Percentiles rank a stretch among this genome's conserved stretches.
These are phyloP conservation scores for Rhododendron griersonianum DNA, from an alignment of 148 eudicot genomes.

Conservation along the genomic window DNA sequence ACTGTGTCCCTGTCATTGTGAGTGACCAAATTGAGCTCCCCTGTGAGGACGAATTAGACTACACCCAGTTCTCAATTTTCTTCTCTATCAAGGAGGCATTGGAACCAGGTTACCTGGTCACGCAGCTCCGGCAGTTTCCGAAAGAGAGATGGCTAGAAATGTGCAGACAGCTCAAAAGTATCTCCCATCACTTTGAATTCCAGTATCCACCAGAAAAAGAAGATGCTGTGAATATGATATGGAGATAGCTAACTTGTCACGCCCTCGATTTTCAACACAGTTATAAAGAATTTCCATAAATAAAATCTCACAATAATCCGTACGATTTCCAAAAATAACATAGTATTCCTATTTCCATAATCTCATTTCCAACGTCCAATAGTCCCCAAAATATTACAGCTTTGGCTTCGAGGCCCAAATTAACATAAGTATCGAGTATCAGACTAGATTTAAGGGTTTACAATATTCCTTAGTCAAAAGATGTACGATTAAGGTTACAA, in stretches of 20 bases:
- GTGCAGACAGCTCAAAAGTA: conserved; percentile 65
- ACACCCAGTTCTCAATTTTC: conserved; percentile 64
- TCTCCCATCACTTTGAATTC: conserved; percentile 76
- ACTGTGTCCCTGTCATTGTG: conserved; percentile 81
- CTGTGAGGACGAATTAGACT: conserved; percentile 72
- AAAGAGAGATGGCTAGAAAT: conserved; percentile 72
- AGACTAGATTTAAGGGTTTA: too few relatives aligned
- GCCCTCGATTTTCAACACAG: too few relatives aligned
- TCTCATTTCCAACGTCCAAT: too few relatives aligned
- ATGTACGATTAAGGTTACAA: too few relatives aligned
- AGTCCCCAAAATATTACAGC: too few relatives aligned
- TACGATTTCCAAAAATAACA: too few relatives aligned
- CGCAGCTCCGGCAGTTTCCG: conserved; percentile 47
- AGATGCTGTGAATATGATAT: conserved; percentile 83
- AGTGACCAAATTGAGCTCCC: conserved; percentile 88
- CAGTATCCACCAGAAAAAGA: conserved; percentile 77
- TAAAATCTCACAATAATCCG: too few relatives aligned
- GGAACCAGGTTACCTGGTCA: conserved; percentile 52
- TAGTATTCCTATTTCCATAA: too few relatives aligned
- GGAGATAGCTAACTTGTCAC: conserved; percentile 49
- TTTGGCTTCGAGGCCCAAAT: too few relatives aligned
- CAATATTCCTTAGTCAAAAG: too few relatives aligned
- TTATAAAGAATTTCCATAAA: too few relatives aligned
- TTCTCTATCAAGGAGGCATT: conserved; percentile 65
- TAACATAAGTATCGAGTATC: too few relatives aligned